Base-by-base conservation (phyloP, 2,329 filamentous ascomycete genomes). In the Fusarium sp. region DNA sequence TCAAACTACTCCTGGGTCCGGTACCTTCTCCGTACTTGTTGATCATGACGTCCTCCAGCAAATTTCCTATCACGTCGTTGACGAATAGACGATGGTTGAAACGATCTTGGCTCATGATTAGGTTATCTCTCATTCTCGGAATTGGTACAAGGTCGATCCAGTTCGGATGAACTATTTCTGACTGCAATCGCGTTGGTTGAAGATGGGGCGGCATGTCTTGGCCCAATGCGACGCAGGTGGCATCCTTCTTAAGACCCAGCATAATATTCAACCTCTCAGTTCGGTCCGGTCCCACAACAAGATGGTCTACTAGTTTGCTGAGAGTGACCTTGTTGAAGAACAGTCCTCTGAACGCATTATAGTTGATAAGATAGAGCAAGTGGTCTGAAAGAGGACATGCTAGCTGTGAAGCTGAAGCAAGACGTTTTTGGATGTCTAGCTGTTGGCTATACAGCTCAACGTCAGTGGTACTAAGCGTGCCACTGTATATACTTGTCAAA, bases 361-460 rank as follows among this genome's bases (percentile, higher is more conserved):
- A 62, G 37, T 62, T 60, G 41, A 62, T 18, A 41, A 62, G 58
- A 37, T 62, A 37, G 3, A 62, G 8, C 16, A 62, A 31, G 2
- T 39, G 55, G 10, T 60, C 44, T 23, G 58, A 50, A 34, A 62
- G 37, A 16, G 44, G 58, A 19, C 19, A 25, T 8, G 25, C 16
- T 2, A 21, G 12, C 7, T 16, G 13, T 2, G 25, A 16, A 5
- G 6, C 31, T 19, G 30, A 13, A 9, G 11, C 9, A 8, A 44
- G 37, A 2, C 16, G 55, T 39, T 39, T 26, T 21, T 52, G 28
- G 4, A 62, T 30, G 4, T 37, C n/a, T 10, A 62, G 37, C 4
- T 60, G 58, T 37, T 39, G 58, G n/a, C 58, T 62, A 7, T 62
- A 62, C 11, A 44, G 6, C 10, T 62, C 58, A n/a, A 62, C 55